Base-by-base conservation (phyloP, 2,329 filamentous ascomycete species). In the Eutypa lata region DNA sequence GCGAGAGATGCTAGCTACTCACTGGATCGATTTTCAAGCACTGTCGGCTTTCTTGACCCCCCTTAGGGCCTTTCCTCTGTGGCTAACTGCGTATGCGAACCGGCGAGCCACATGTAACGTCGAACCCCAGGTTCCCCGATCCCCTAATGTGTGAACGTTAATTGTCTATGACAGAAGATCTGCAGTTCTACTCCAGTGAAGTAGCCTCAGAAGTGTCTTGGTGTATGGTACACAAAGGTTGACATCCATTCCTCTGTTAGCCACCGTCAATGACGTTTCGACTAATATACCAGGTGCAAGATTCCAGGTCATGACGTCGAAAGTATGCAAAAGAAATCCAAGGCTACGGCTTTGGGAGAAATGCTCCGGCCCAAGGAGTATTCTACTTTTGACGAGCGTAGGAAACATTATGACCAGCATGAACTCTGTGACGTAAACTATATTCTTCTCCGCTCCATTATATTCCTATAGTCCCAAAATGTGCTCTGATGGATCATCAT, bases 261-360 rank as follows among this genome's bases (percentile, higher is more conserved):
- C 26, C 26, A 31, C 26, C 26, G 26, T 52, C 47, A n/a, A 66
- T 67, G 64, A 67, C 64, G 64, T 66, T 55, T 57, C 49, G 31
- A 47, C 14, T n/a, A 44, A 18, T 56, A 28, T 37, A 48, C 52
- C 43, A 38, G 13, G 33, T 26, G 18, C 49, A 52, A 52, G 28
- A 46, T 21, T n/a, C 49, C 48, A 19, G 45, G 47, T 56, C 62
- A 66, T 67, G 64, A 67, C 64, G 64, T 67, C 63, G 60, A 61
- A 47, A 47, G 22, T 2, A 57, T 58, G 54, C 54, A 44, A 53
- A 58, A 59, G 35, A 4, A 38, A 16, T 38, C 19, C 18, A 47
- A 40, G 49, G 56, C 38, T 14, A 24, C 16, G 42, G 42, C 11
- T 18, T 26, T 45, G 11, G 57, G 51, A 21, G 47, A 50, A 52